Evolutionary conservation across 352 stramenopile species (phyloP), one percentile per base, ranked within the genome.

Genomic region (Globisporangium camurandrum): DNA sequence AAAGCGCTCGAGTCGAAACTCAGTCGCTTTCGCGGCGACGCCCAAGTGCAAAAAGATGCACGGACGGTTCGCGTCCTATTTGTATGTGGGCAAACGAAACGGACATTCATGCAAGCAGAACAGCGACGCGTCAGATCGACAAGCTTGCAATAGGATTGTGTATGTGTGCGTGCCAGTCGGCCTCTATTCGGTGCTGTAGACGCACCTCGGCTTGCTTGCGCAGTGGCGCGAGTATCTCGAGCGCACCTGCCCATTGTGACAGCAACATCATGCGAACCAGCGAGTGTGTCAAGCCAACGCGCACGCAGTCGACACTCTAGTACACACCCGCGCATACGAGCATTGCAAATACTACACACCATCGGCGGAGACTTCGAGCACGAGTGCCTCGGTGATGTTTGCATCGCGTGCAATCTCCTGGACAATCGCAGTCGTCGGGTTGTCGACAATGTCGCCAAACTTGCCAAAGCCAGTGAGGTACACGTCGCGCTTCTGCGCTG

Each of bases 391-490:
- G 7, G 76, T 87, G 43, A 90, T 69, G 34, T 86, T 81, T n/a
- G 62, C 55, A 48, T 90, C 67, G 26, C 64, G 47, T 17, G 58
- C 73, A 20, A 93, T 50, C 41, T 71, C 54, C 59, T 82, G 51
- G 39, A 70, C 71, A 36, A 93, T 57, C 27, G 60, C 51, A 17
- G 73, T 88, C 49, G 79, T 91, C n/a, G 79, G 79, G 57, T 93
- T 93, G 44, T 88, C 71, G 12, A 84, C 30, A 30, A 93, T 84
- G 60, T 90, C 61, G 38, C 73, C 83, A 46, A 93, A 93, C 60
- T 86, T 85, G 64, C 79, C 83, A 34, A 93, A 93, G 42, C 83
- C 79, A 34, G 83, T 93, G 37, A 91, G 59, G 61, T 84, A 87
- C 59, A 89, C 78, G 44, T 79, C 71, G 40, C 76, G 73, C 40